Evolutionary conservation across 169 alveolate genomes (phyloP).

Genomic region (Plasmodium coatneyi): DNA sequence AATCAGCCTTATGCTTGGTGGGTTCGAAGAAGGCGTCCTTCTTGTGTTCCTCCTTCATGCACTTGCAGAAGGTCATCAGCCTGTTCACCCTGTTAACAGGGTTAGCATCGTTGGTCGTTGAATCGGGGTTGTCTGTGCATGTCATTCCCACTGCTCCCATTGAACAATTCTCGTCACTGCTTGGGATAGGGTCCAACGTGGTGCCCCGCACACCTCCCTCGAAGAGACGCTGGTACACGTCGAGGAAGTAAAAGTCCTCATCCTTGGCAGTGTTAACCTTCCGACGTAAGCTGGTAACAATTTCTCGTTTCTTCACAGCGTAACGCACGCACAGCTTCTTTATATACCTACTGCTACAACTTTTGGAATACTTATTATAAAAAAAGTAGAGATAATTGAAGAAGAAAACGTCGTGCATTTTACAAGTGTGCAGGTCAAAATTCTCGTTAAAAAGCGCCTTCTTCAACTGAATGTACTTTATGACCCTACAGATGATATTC

Average conservation of each 20-base stretch:
- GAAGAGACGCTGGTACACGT: constrained; percentile 38
- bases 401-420: constrained; percentile 70
- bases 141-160: background rate
- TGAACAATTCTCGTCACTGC: background rate
- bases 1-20: constrained; percentile 28
- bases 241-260: constrained; percentile 40
- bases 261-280: constrained; percentile 1
- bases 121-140: too few relatives aligned
- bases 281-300: background rate
- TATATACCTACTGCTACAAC: constrained; percentile 38
- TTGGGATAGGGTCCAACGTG: background rate
- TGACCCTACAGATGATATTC: constrained; percentile 32
- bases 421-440: constrained; percentile 65
- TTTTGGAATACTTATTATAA: constrained; percentile 51
- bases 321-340: constrained; percentile 20
- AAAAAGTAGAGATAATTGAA: constrained; percentile 67
- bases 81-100: background rate
- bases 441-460: constrained; percentile 35
- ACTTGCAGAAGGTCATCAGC: constrained; percentile 32
- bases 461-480: constrained; percentile 48
- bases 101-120: background rate
- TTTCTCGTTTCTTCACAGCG: constrained; percentile 10
- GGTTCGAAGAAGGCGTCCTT: constrained; percentile 21
- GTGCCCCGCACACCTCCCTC: background rate
- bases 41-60: constrained; percentile 15